Evolutionary conservation across 2,329 filamentous ascomycete species (phyloP), one percentile per base, ranked within the genome.

Genomic region (Penicillium olsonii): DNA sequence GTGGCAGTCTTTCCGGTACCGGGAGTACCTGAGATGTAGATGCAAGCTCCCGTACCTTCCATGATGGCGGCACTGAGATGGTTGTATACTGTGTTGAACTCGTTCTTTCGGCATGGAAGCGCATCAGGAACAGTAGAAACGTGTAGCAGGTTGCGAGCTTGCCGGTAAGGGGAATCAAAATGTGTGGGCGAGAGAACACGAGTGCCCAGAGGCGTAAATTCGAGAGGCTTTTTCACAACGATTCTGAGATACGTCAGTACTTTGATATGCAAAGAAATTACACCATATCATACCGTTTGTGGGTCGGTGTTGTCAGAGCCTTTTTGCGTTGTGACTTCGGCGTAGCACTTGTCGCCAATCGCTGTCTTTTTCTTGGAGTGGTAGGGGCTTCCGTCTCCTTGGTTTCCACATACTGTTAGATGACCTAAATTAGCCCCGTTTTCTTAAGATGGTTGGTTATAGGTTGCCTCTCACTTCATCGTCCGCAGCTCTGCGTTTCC

Each of bases 1-100:
- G 95, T 99, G 11, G 94, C 94, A 1, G 94, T 99, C 71, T 99
- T 99, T 24, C 94, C 94, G 0, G 94, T 99, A 7, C 95, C 94
- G 0, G 95, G 94, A 0, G 92, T 97, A n/a, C 94, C 94, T 0
- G 94, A 97, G 52, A 99, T 99, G 73, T 99, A 99, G 66, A 99
- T 97, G 69, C 95, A 99, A 24, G 92, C 89, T 12, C 95, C 95
- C 2, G 88, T 89, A 15, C 92, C 94, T 59, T 96, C 92, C 12
- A 87, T 87, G 65, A 99, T 99, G 44, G 95, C 94, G 7, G 90
- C 88, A 66, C 96, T 92, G 27, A 99, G 84, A 68, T 97, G 90
- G 4, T 89, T 89, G 66, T 97, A 96, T 6, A 99, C 94, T 2
- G 89, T 84, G 9, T 86, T 84, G 69, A 99, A 99, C 67, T 99